Base-by-base conservation (phyloP, 106 monocot species). In the Gastrodia elata region DNA sequence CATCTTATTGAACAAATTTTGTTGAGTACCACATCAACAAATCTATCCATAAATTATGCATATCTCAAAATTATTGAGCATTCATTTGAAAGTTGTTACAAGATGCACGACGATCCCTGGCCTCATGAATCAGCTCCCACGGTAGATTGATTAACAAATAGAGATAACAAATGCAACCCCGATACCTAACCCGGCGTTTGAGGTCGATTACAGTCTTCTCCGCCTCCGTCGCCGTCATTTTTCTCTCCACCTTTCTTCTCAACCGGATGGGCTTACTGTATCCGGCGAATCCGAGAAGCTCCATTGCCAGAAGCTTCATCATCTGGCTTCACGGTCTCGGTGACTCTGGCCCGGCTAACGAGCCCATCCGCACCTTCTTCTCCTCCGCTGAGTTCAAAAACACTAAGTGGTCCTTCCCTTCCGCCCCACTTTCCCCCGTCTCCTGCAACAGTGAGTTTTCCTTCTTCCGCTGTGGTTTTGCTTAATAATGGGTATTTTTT, bases 251-350 rank as follows among this genome's bases (percentile, higher is more conserved):
- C 57, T 52, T 37, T 39, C 27, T 76, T 73, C 13, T 79, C 58
- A 33, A 70, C 28, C 64, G 22, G 0, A 33, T 39, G 14, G 35
- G 39, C 18, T 32, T 9, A 35, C 30, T 3, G 38, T 64, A 5
- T 73, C 10, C 22, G 14, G 6, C 68, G 0, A 32, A 14, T 36
- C 44, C 32, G 46, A 25, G 8, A 42, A 43, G 39, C 48, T 40
- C 73, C 11, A 73, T 76, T 65, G 41, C 80, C 8, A 67, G 89
- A 14, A 85, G 81, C 79, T 87, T 85, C 68, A 76, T 93, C 4
- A 71, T 93, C 8, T 93, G 93, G 93, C 93, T 93, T 27, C 93
- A 93, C 71, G 89, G 93, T 14, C 68, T 89, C 24, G 85, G 89
- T 41, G 89, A 89, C 72, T 87, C 93, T 34, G 93, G 93, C 67